A percentile compares a stretch with the other conserved stretches of the same genome.
These are phyloP conservation scores for Obelidium mucronatum DNA, from an alignment of 192 early-diverging fungal species.

Conservation along the genomic window DNA sequence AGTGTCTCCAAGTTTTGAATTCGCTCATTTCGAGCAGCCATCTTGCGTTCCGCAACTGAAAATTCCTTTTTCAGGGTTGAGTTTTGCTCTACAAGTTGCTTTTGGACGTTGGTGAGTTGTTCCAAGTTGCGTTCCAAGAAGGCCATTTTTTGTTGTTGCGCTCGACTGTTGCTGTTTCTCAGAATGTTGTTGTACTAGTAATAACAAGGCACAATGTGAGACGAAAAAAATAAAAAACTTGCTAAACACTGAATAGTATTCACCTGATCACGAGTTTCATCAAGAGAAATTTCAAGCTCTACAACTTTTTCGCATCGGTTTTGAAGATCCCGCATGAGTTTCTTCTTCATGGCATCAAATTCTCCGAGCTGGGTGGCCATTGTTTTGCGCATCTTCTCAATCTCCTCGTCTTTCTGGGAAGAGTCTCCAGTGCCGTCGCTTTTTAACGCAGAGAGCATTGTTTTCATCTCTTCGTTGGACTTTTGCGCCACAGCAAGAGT, in stretches of 20 bases:
- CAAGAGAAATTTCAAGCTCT: slow-evolving; percentile 95
- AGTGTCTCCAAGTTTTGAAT: slow-evolving; percentile 89
- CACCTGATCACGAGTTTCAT: slow-evolving; percentile 85
- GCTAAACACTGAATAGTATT: no score
- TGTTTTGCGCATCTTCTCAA: slow-evolving; percentile 78
- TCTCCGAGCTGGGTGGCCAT: slow-evolving; percentile 88
- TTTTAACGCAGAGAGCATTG: slow-evolving; percentile 56
- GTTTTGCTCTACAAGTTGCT: slow-evolving; percentile 96
- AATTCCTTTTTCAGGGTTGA: slow-evolving; percentile 94
- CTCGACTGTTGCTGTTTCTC: slow-evolving; percentile 80
- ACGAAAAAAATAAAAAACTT: no score
- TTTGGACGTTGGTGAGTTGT: slow-evolving; percentile 95
- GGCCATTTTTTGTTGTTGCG: slow-evolving; percentile 97
- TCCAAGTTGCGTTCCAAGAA: slow-evolving; percentile 97
- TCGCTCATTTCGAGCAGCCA: slow-evolving; percentile 91
- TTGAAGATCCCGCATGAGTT: slow-evolving; percentile 96
- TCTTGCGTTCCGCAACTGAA: slow-evolving; percentile 88
- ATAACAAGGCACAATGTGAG: neutral
- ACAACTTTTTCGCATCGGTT: slow-evolving; percentile 98
- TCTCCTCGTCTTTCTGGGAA: slow-evolving; percentile 74
- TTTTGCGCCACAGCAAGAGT: slow-evolving; percentile 62
- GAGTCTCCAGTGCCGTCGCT: slow-evolving; percentile 48
- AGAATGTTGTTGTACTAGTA: slow-evolving; percentile 90
- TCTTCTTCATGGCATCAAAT: slow-evolving; percentile 99
- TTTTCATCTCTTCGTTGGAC: slow-evolving; percentile 67